Evolutionary conservation across 2,329 filamentous ascomycete genomes (phyloP).

Genomic region (Ceratocystis cubensis): DNA sequence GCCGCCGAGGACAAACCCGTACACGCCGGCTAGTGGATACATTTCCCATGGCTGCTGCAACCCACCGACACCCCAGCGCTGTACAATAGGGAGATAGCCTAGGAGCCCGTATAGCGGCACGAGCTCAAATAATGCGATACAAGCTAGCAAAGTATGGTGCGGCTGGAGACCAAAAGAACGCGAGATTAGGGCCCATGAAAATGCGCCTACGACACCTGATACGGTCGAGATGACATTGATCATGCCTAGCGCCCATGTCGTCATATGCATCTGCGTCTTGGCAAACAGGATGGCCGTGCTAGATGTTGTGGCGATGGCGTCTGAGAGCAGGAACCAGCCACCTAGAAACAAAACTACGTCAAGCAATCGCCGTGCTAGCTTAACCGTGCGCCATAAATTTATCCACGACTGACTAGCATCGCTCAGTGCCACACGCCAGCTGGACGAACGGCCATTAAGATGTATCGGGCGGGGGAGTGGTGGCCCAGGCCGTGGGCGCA

Average conservation of each 20-base stretch:
- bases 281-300: constrained; percentile 92
- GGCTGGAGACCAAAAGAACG: constrained; percentile 56
- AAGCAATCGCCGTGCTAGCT: constrained; percentile 56
- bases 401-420: constrained; percentile 80
- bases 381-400: constrained; percentile 67
- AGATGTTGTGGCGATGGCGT: constrained; percentile 87
- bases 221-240: constrained; percentile 88
- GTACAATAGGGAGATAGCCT: constrained; percentile 72
- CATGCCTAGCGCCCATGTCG: constrained; percentile 71
- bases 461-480: constrained; percentile 42
- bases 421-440: constrained; percentile 30
- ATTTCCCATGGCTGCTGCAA: constrained; percentile 96
- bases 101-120: constrained; percentile 86
- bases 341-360: constrained; percentile 69
- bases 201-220: constrained; percentile 73
- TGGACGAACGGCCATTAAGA: constrained; percentile 27
- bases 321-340: constrained; percentile 89
- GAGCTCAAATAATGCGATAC: constrained; percentile 78
- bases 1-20: constrained; percentile 89
- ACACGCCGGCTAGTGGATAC: constrained; percentile 81
- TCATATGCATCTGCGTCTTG: constrained; percentile 86
- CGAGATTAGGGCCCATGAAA: constrained; percentile 76
- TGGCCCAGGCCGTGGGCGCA: constrained; percentile 78
- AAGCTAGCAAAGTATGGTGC: constrained; percentile 82
- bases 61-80: constrained; percentile 61